A percentile compares a stretch with the other conserved stretches of the same genome.
phyloP scores from a whole-genome alignment of 495 filamentous ascomycete genomes.

The Annulohypoxylon moriforme region DNA sequence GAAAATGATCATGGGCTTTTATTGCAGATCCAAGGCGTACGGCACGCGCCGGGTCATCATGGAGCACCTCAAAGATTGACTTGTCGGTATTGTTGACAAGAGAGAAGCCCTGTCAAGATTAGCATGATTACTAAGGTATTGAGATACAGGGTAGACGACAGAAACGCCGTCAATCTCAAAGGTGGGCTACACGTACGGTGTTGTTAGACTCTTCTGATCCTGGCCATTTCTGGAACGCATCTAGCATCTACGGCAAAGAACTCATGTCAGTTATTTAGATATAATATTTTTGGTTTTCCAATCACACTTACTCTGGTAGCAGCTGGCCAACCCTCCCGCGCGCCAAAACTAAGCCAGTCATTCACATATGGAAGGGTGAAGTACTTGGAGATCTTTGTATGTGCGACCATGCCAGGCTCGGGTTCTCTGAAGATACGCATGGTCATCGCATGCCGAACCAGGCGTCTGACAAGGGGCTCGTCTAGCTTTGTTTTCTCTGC shows the following conservation, averaged over 20 bases:
- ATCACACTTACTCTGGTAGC: background rate
- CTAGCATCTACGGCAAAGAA: background rate
- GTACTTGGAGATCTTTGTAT: background rate
- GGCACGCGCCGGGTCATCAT: background rate
- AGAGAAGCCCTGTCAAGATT: background rate
- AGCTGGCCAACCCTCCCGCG: background rate
- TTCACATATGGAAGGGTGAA: background rate
- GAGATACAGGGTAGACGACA: no score
- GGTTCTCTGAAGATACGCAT: background rate
- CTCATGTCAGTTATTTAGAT: no score
- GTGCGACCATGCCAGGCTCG: background rate
- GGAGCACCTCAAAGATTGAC: background rate
- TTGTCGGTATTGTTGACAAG: background rate
- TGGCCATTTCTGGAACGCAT: background rate
- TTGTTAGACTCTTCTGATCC: background rate
- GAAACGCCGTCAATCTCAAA: no score
- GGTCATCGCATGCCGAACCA: background rate
- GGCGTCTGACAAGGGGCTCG: background rate
- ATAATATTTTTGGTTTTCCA: no score
- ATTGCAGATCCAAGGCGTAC: background rate
- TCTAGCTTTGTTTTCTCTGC: background rate
- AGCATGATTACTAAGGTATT: background rate
- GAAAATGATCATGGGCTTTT: background rate
- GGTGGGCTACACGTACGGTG: background rate
- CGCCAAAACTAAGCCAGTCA: background rate